Evolutionary conservation across 257 asterid species (phyloP).

Genomic region (Solanum pinnatisectum): DNA sequence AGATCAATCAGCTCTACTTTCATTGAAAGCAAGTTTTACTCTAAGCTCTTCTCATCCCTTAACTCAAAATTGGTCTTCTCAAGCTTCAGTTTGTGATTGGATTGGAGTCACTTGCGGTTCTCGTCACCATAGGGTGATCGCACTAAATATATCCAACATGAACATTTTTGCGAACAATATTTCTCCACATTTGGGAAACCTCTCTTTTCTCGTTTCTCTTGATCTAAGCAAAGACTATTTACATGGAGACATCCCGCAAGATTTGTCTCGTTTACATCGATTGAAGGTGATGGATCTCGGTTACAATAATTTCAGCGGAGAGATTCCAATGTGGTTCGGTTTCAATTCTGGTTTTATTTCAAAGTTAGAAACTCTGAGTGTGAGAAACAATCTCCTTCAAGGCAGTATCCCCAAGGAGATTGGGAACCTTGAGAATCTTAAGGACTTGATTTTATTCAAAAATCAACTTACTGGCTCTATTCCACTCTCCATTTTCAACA

Average conservation of each 20-base stretch:
- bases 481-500: neutral
- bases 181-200: neutral
- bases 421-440: conserved; percentile 9
- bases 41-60: neutral
- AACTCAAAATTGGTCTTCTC: neutral
- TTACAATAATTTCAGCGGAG: conserved; percentile 6
- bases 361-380: neutral
- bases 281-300: neutral
- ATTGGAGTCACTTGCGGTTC: neutral
- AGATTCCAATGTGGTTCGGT: conserved; percentile 8
- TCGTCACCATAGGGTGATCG: neutral
- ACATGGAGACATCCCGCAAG: neutral
- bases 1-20: neutral
- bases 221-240: conserved; percentile 7
- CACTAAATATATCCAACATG: neutral
- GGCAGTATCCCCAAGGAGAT: neutral
- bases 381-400: neutral
- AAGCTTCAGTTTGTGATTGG: neutral
- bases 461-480: conserved; percentile 21
- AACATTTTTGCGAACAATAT: neutral
- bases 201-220: conserved; percentile 9
- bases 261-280: neutral
- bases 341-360: neutral
- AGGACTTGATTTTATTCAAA: conserved; percentile 4
- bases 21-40: neutral